Percentiles rank a stretch among this genome's conserved stretches.
Evolutionary conservation across 1,139 yeast species (phyloP).

Genomic region (Candida dubliniensis): DNA sequence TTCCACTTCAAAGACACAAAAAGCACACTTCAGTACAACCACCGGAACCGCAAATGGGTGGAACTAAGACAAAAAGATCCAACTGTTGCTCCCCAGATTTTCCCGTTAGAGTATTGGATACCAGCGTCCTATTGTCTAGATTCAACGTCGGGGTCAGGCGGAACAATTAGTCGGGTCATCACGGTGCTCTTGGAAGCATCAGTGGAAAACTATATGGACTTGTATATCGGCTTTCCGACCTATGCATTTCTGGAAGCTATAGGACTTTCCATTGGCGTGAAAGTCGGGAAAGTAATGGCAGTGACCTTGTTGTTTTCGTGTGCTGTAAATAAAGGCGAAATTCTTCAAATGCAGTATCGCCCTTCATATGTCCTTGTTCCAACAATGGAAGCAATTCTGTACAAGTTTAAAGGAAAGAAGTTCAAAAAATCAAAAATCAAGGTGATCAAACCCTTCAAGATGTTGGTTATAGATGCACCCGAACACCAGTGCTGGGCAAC

Average conservation of each 20-base stretch:
- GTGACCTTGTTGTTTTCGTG: constrained; percentile 11
- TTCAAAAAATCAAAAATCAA: constrained; percentile 6
- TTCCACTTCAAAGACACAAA: constrained; percentile 13
- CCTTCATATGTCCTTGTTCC: constrained; percentile 13
- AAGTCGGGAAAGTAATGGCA: constrained; percentile 11
- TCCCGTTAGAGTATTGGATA: constrained; percentile 11
- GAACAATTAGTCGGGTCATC: constrained; percentile 10
- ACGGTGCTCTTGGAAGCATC: constrained; percentile 10
- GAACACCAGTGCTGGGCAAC: constrained; percentile 16
- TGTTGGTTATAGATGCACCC: constrained; percentile 14
- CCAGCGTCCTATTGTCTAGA: constrained; percentile 16
- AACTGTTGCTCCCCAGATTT: not conserved
- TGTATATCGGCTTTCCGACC: constrained; percentile 9
- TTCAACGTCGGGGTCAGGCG: constrained; percentile 14
- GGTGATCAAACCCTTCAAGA: constrained; percentile 11
- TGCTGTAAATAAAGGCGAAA: constrained; percentile 8
- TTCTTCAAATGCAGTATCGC: constrained; percentile 14
- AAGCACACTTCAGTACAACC: constrained; percentile 12
- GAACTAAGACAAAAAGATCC: constrained; percentile 6
- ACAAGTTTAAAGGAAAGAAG: constrained; percentile 9
- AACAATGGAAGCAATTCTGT: constrained; percentile 8
- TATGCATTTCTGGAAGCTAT: constrained; percentile 8
- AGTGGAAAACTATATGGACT: constrained; percentile 10
- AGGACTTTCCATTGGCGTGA: constrained; percentile 13
- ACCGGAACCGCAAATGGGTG: constrained; percentile 8